phyloP scores from a whole-genome alignment of 371 early-diverging fungal species.

The Haplosporangium sp. region DNA sequence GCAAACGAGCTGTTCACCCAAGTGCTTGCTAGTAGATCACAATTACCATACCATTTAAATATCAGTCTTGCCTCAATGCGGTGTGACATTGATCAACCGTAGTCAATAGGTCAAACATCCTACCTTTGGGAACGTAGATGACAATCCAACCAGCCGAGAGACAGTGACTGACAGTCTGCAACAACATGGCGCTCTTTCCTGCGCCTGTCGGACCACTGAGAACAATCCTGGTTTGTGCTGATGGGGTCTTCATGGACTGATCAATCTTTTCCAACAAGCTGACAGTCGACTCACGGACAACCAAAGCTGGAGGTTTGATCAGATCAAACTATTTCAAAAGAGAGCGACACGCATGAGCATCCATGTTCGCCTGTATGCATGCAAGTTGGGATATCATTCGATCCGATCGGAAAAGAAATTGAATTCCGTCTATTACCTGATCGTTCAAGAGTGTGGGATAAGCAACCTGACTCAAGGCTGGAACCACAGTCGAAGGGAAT shows the following conservation, averaged over 20 bases:
- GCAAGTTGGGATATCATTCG: neutral
- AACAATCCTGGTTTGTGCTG: conserved; percentile 41
- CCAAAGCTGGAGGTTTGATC: conserved; percentile 52
- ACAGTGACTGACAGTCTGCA: conserved; percentile 58
- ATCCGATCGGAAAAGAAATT: neutral
- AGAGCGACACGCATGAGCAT: neutral
- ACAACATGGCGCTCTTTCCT: conserved; percentile 57
- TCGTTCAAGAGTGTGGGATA: conserved; percentile 50
- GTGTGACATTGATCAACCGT: neutral
- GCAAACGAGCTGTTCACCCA: conserved; percentile 56
- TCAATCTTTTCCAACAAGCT: conserved; percentile 44
- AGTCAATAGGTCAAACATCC: neutral
- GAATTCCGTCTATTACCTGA: conserved; percentile 25
- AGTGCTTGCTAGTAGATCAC: conserved; percentile 31
- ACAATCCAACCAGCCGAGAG: conserved; percentile 58
- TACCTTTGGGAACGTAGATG: conserved; percentile 58
- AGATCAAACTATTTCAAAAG: conserved; percentile 30
- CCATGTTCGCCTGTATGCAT: too few species aligned
- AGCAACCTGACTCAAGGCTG: conserved; percentile 35
- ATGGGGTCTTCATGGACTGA: conserved; percentile 39
- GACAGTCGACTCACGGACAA: conserved; percentile 50
- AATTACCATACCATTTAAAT: neutral
- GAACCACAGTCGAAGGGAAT: conserved; percentile 30
- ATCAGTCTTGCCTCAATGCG: neutral
- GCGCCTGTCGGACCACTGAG: conserved; percentile 55